Percentiles rank a stretch among this genome's conserved stretches.
phyloP scores from a whole-genome alignment of 768 basidiomycete species.

The Pleurotus cornucopiae region DNA sequence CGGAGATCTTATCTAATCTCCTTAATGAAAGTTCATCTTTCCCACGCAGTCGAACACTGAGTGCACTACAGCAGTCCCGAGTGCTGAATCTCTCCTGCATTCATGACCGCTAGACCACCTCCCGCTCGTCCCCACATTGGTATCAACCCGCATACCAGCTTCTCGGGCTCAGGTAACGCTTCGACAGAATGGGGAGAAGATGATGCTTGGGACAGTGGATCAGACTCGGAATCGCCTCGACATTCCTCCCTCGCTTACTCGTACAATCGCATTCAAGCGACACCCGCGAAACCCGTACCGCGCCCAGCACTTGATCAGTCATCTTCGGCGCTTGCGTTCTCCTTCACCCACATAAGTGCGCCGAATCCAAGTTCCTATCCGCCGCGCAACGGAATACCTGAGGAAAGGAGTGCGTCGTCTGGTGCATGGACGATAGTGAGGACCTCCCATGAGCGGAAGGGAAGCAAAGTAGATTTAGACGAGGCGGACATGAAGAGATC shows the following conservation, averaged over 20 bases:
- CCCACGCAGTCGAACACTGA: no score
- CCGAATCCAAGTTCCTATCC: constrained; percentile 78
- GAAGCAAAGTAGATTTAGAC: constrained; percentile 14
- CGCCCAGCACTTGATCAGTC: constrained; percentile 43
- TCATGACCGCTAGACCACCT: constrained; percentile 58
- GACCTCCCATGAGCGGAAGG: constrained; percentile 25
- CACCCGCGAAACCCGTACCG: constrained; percentile 56
- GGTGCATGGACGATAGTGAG: constrained; percentile 70
- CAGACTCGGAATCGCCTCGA: constrained; percentile 70
- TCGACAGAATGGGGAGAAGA: constrained; percentile 73
- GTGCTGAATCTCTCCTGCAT: background rate
- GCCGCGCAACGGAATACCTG: constrained; percentile 24
- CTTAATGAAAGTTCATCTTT: no score
- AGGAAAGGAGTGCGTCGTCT: constrained; percentile 13
- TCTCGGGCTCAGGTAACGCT: constrained; percentile 20
- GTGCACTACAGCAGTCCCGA: no score
- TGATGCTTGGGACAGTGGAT: constrained; percentile 82
- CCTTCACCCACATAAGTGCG: constrained; percentile 75
- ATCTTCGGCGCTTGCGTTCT: constrained; percentile 68
- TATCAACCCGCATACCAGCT: constrained; percentile 49
- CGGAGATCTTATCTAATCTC: constrained; percentile 7
- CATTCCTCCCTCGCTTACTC: constrained; percentile 46
- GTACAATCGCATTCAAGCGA: constrained; percentile 33
- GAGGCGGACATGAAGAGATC: constrained; percentile 11
- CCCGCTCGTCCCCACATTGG: constrained; percentile 73